Evolutionary conservation across 2,329 filamentous ascomycete species (phyloP), one percentile per base, ranked within the genome.

Genomic region (Colletotrichum scovillei): DNA sequence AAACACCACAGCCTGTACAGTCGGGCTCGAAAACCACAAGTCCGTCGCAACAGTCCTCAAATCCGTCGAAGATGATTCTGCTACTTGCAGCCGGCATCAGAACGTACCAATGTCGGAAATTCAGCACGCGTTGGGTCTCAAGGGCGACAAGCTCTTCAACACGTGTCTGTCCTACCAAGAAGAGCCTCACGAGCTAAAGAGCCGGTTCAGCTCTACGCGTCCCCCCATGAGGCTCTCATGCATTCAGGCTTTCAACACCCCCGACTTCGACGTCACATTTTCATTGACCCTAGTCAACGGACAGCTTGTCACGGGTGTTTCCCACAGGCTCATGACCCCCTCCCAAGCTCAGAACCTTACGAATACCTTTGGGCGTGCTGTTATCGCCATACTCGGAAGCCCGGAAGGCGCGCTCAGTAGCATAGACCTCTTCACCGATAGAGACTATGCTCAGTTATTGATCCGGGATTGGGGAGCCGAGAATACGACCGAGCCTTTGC

Each of bases 371-470:
- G 87, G 88, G 52, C 84, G 86, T 28, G 86, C 89, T 0, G 79
- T 91, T 19, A 80, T 84, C 14, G 80, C 84, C 22, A 84, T 89
- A 2, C 74, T 90, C 14, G 80, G 82, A 2, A 78, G 80, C 4
- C 84, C 86, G 0, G 81, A 83, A 11, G 81, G 80, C 19, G 79
- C 81, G 4, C 80, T 90, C 63, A 84, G 81, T 6, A 81, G 87
- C 24, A 79, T 88, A 30, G 86, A 90, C 77, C 81, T 89, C 3
- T 90, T 91, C 76, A 90, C 85, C 14, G 86, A 89, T 60, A 82
- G 86, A 9, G 89, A 92, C 75, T 86, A 87, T 74, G 83, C 86
- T 5, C 88, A 90, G 68, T 86, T 91, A 55, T 78, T 87, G 8
- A 84, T 85, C 5, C 90, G 89, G 81, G 89, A 88, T 63, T 85